phyloP scores from a whole-genome alignment of 306 rosid species.

The Dalbergia cochinchinensis region DNA sequence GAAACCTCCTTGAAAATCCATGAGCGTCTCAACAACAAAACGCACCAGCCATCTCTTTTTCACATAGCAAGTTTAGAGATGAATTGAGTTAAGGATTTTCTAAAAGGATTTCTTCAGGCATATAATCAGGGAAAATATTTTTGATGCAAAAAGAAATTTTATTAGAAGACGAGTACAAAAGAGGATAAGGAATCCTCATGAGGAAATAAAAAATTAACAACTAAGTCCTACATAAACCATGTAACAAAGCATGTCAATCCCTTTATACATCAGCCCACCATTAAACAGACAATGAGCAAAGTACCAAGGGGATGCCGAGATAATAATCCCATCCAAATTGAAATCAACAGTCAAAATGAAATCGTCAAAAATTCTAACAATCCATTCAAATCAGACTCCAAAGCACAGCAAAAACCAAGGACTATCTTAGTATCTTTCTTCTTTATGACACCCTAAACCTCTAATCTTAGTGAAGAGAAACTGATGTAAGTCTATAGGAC shows the following conservation, averaged over 20 bases:
- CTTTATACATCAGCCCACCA: background rate
- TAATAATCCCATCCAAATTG: too few species aligned
- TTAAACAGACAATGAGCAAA: too few species aligned
- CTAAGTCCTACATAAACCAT: background rate
- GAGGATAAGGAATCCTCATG: too few species aligned
- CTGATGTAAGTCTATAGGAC: too few species aligned
- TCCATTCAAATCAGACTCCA: too few species aligned
- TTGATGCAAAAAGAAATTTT: too few species aligned
- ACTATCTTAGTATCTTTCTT: background rate
- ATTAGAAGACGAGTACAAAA: too few species aligned
- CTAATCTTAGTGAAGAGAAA: too few species aligned
- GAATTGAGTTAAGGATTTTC: background rate
- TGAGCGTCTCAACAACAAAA: background rate
- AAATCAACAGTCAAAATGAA: too few species aligned
- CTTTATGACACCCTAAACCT: background rate
- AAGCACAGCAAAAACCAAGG: background rate
- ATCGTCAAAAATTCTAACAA: too few species aligned
- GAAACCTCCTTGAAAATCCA: background rate
- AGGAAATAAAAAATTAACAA: too few species aligned
- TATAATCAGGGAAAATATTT: background rate
- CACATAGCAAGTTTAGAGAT: conserved; percentile 14
- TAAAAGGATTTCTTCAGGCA: conserved; percentile 6
- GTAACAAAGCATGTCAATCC: background rate
- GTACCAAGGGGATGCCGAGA: too few species aligned
- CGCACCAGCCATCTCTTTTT: background rate